Conservation (phyloP, 805 yeast species). For the Candida vaughaniae region DNA sequence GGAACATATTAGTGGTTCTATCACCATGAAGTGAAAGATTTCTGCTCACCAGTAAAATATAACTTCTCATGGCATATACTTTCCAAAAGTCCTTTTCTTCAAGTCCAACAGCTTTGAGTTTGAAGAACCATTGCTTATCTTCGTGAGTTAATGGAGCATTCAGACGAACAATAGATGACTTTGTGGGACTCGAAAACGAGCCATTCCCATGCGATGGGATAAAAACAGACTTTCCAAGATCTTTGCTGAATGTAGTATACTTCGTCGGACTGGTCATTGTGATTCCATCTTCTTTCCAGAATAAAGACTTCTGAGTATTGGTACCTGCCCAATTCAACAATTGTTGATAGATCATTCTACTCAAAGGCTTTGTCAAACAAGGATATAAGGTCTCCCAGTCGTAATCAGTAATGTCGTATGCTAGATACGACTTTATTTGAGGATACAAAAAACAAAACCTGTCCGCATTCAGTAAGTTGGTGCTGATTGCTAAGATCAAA, state of each 20-base stretch:
- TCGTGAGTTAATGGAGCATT: conserved; percentile 50
- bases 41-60: conserved; percentile 59
- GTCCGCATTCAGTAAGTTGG: conserved; percentile 71
- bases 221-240: conserved; percentile 35
- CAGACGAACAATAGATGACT: conserved; percentile 7
- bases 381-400: conserved; percentile 65
- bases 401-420: conserved; percentile 71
- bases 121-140: conserved; percentile 72
- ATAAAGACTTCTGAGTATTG: conserved; percentile 60
- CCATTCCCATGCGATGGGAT: conserved; percentile 3
- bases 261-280: conserved; percentile 16
- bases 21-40: conserved; percentile 4
- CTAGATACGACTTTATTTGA: conserved; percentile 69
- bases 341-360: conserved; percentile 10
- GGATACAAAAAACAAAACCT: conserved; percentile 82
- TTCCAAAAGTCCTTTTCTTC: conserved; percentile 80
- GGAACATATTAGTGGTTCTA: not conserved
- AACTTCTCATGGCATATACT: conserved; percentile 65
- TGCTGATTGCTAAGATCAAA: conserved; percentile 61
- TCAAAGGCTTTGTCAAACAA: conserved; percentile 64
- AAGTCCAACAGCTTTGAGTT: conserved; percentile 71
- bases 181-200: conserved; percentile 2
- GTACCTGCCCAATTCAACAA: conserved; percentile 11
- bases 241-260: conserved; percentile 28
- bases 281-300: conserved; percentile 61